A percentile compares a stretch with the other conserved stretches of the same genome.
Evolutionary conservation across 2,329 filamentous ascomycete species (phyloP).

Genomic region (Corynespora cassiicola): DNA sequence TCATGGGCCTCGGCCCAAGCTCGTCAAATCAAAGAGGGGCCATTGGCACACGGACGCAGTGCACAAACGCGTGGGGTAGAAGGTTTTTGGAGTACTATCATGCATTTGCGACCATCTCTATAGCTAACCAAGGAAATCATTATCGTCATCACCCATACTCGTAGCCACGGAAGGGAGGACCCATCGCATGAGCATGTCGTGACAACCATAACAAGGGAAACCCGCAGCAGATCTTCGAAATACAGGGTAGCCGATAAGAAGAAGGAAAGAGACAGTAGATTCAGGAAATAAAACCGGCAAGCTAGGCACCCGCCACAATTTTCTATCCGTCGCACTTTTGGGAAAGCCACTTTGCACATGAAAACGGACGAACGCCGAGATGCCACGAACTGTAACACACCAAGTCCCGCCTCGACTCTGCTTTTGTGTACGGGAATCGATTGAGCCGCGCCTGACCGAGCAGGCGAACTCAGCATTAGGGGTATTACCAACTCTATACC

Average conservation of each 20-base stretch:
- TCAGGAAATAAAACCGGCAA: conserved; percentile 34
- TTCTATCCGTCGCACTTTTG: conserved; percentile 46
- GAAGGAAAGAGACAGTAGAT: conserved; percentile 42
- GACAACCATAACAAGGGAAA: conserved; percentile 37
- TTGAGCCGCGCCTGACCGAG: conserved; percentile 33
- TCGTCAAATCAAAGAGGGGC: no score
- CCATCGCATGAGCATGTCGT: conserved; percentile 39
- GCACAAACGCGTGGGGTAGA: no score
- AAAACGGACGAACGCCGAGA: conserved; percentile 49
- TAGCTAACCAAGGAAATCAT: conserved; percentile 45
- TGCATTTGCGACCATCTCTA: conserved; percentile 47
- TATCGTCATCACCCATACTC: conserved; percentile 45
- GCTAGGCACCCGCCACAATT: conserved; percentile 36
- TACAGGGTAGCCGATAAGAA: conserved; percentile 32
- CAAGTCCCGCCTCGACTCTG: conserved; percentile 39
- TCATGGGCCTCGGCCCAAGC: conserved; percentile 11
- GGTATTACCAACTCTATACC: conserved; percentile 32
- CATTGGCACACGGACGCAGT: no score
- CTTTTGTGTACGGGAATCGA: conserved; percentile 41
- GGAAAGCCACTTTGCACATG: conserved; percentile 47
- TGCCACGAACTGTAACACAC: conserved; percentile 43
- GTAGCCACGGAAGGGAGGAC: conserved; percentile 40
- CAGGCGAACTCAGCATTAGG: conserved; percentile 41
- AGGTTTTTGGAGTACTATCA: conserved; percentile 28
- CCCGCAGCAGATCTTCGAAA: conserved; percentile 38